A percentile compares a stretch with the other conserved stretches of the same genome.
These are phyloP conservation scores for Crithidia brevicula DNA, from an alignment of 208 protist species.

Conservation along the genomic window DNA sequence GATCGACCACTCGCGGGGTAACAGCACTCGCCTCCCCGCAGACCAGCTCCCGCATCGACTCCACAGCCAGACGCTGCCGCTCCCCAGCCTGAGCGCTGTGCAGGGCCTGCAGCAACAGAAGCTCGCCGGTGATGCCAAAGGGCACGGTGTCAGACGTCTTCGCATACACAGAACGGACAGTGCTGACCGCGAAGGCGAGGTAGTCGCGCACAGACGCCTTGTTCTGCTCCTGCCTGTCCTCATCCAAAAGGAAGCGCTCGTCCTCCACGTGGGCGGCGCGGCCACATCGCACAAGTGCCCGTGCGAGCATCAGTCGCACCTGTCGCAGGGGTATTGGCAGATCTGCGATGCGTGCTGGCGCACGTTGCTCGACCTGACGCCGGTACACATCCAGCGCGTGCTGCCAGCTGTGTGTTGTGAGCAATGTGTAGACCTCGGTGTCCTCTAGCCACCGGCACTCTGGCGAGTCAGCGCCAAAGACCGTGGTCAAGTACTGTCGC, in stretches of 20 bases:
- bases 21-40: conserved; percentile 36
- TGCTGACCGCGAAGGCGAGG: conserved; percentile 16
- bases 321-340: conserved; percentile 72
- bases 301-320: conserved; percentile 42
- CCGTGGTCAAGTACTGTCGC: conserved; percentile 11
- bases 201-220: conserved; percentile 18
- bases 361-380: conserved; percentile 39
- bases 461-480: conserved; percentile 58
- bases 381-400: conserved; percentile 51
- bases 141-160: conserved; percentile 27
- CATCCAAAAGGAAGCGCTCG: conserved; percentile 46
- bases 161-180: conserved; percentile 27
- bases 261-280: conserved; percentile 3
- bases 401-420: conserved; percentile 36
- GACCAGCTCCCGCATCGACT: conserved; percentile 55
- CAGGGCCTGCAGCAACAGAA: conserved; percentile 47
- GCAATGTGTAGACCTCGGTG: conserved; percentile 70
- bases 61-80: conserved; percentile 43
- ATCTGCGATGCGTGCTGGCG: conserved; percentile 40
- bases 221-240: conserved; percentile 43
- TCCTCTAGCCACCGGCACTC: conserved; percentile 78
- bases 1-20: conserved; percentile 30
- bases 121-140: conserved; percentile 38
- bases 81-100: background rate
- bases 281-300: conserved; percentile 46